Conservation (phyloP, 805 yeast genomes). For the Diddensiella transvaalensis region DNA sequence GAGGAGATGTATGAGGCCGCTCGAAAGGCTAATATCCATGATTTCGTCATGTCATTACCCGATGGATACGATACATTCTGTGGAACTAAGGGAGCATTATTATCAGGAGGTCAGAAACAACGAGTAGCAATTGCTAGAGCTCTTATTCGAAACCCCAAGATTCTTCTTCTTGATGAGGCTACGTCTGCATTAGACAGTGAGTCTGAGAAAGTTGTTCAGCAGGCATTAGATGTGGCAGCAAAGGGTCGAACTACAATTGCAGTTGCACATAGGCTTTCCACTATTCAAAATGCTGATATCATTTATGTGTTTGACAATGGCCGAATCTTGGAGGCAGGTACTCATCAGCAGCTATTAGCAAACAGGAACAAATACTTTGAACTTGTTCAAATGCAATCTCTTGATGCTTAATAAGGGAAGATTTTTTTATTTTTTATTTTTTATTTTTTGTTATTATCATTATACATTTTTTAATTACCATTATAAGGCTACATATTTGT, state of each 20-base stretch:
- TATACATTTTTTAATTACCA: background rate
- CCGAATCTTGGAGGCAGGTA: slow-evolving; percentile 55
- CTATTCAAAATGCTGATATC: slow-evolving; percentile 59
- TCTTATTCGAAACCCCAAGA: slow-evolving; percentile 59
- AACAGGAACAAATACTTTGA: slow-evolving; percentile 38
- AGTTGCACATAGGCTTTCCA: slow-evolving; percentile 78
- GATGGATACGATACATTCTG: slow-evolving; percentile 58
- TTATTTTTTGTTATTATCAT: background rate
- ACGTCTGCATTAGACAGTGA: slow-evolving; percentile 63
- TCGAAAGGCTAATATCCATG: slow-evolving; percentile 54
- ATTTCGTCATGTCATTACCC: slow-evolving; percentile 52
- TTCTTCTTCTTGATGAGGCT: slow-evolving; percentile 66
- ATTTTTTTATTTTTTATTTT: background rate
- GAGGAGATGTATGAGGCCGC: slow-evolving; percentile 46
- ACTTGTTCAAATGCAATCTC: slow-evolving; percentile 38
- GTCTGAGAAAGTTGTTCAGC: slow-evolving; percentile 74
- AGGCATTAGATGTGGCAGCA: slow-evolving; percentile 65
- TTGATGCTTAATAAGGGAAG: slow-evolving; percentile 27
- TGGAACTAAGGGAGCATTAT: slow-evolving; percentile 53
- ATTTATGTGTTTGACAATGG: slow-evolving; percentile 64
- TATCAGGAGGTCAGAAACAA: slow-evolving; percentile 78
- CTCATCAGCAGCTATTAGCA: slow-evolving; percentile 46
- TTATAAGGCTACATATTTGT: too few species aligned
- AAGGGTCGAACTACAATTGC: slow-evolving; percentile 73
- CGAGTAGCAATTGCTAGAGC: slow-evolving; percentile 75